Evolutionary conservation across 208 protist genomes (phyloP).

Genomic region (Trypanosoma avium): DNA sequence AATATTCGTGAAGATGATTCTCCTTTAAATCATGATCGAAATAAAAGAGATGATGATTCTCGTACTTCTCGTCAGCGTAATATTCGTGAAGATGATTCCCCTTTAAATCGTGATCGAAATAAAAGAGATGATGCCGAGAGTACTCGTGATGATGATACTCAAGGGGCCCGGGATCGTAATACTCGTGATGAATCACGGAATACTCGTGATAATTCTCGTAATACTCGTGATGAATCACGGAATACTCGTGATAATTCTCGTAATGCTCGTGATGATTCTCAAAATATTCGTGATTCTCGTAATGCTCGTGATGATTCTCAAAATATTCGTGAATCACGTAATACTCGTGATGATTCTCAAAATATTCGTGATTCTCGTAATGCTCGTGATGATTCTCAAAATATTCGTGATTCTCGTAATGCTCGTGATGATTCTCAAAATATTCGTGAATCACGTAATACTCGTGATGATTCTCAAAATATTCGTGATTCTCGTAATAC

Average conservation of each 20-base stretch:
- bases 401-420: neutral
- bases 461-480: constrained; percentile 8
- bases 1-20: constrained; percentile 1
- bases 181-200: constrained; percentile 8
- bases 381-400: neutral
- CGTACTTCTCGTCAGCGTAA: neutral
- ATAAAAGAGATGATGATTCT: constrained; percentile 4
- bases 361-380: neutral
- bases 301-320: constrained; percentile 13
- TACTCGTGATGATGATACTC: constrained; percentile 1
- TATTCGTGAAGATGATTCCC: constrained; percentile 5
- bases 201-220: constrained; percentile 10
- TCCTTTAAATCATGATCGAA: neutral
- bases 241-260: neutral
- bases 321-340: constrained; percentile 1
- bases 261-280: neutral
- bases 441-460: neutral
- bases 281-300: neutral
- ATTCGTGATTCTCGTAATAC: neutral
- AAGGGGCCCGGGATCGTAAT: constrained; percentile 1
- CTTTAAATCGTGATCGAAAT: neutral
- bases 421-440: constrained; percentile 8
- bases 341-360: neutral
- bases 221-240: neutral
- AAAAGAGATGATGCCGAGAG: constrained; percentile 2